Conservation (phyloP, 75 land plant genomes). For the Isoetes taiwanensis region DNA sequence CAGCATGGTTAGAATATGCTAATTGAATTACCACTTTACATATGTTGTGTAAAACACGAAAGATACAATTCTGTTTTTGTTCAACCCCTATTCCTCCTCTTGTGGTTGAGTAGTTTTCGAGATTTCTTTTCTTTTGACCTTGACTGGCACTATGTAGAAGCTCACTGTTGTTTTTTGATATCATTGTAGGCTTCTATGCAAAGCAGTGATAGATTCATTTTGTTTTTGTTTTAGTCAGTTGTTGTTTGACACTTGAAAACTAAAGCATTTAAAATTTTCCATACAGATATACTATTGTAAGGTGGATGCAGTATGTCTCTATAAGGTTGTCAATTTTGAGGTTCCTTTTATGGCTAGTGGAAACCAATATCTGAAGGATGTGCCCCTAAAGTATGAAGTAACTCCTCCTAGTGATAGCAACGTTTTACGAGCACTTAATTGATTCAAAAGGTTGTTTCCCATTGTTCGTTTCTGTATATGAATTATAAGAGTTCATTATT, state of each 20-base stretch:
- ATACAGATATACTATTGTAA: constrained; percentile 85
- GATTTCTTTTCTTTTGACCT: neutral
- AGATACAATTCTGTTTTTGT: neutral
- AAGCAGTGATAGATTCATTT: neutral
- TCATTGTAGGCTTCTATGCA: no score
- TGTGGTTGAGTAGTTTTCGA: neutral
- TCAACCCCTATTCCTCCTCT: neutral
- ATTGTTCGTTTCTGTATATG: no score
- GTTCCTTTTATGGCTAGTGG: constrained; percentile 51
- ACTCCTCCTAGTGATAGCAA: no score
- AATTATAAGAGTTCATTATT: no score
- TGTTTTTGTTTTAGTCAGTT: neutral
- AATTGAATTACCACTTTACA: neutral
- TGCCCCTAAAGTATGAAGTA: no score
- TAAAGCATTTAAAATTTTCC: neutral
- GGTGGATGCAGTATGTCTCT: constrained; percentile 89
- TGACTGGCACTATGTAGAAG: neutral
- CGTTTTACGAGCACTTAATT: no score
- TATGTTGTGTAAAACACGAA: neutral
- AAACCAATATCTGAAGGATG: no score
- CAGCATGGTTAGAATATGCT: neutral
- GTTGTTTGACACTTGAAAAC: neutral
- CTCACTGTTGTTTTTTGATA: neutral
- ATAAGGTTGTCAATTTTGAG: constrained; percentile 61
- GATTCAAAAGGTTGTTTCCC: no score